Base-by-base conservation (phyloP, 2,329 filamentous ascomycete species). In the Aspergillus awamori region DNA sequence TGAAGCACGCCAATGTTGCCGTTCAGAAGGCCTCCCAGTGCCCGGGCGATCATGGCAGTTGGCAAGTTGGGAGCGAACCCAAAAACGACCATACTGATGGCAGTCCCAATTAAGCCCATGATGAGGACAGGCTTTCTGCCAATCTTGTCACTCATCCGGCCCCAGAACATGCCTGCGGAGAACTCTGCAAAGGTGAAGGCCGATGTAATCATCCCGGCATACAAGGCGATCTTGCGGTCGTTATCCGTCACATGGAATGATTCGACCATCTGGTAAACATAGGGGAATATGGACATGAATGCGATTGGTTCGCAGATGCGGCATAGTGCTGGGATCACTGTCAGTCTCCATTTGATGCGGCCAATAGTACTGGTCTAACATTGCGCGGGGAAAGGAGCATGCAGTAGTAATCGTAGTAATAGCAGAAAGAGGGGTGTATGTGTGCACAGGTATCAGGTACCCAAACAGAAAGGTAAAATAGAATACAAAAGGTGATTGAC, bases 261-360 rank as follows among this genome's bases (percentile, higher is more conserved):
- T 71, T 93, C 84, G 69, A 98, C 90, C 95, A 99, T 98, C 82
- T 91, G 94, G 81, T 97, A 98, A 69, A 96, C 93, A 78, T 98
- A 99, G 1, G 95, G 95, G 75, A 99, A 98, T 69, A 98, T 97
- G 57, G 93, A 97, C 92, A 97, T 98, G 83, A 99, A 98, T 5
- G 95, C 95, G 77, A 99, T 98, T 56, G 95, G 95, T 76, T 99
- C 95, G 83, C 93, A 97, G 81, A 99, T 94, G 73, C 95, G 89
- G 80, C 93, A 97, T 72, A 97, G 84, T 49, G 93, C 93, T 96
- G 62, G 26, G 60, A 43, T 48, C 58, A 53, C 57, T 54, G 67
- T 69, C 58, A 70, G 67, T 67, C 51, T 57, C 53, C 13, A 39
- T 30, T 51, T 26, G 47, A 28, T n/a, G 26, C 15, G 11, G 26